A percentile compares a stretch with the other conserved stretches of the same genome.
These are phyloP conservation scores for Candida takata DNA, from an alignment of 805 yeast genomes.

Conservation along the genomic window DNA sequence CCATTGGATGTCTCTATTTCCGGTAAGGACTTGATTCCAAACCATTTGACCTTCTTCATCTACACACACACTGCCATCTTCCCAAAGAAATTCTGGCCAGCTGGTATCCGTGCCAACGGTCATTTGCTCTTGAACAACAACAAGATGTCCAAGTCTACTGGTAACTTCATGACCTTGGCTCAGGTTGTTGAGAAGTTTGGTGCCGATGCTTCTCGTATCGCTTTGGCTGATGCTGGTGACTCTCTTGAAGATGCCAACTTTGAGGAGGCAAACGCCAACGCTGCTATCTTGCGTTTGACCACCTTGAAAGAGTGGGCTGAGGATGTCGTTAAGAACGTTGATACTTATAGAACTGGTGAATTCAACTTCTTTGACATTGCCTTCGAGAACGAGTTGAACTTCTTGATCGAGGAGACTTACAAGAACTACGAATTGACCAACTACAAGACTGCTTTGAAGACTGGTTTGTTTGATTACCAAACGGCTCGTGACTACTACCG, in stretches of 20 bases:
- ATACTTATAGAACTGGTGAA: conserved; percentile 47
- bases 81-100: conserved; percentile 89
- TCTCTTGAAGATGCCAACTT: conserved; percentile 94
- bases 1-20: conserved; percentile 89
- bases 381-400: conserved; percentile 90
- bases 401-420: conserved; percentile 65
- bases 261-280: conserved; percentile 93
- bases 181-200: conserved; percentile 85
- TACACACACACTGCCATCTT: conserved; percentile 88
- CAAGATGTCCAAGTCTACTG: conserved; percentile 96
- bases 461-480: conserved; percentile 90
- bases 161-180: conserved; percentile 87
- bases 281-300: conserved; percentile 88
- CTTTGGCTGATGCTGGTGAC: conserved; percentile 97
- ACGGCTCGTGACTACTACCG: conserved; percentile 94
- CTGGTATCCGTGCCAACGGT: conserved; percentile 89
- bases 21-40: conserved; percentile 95
- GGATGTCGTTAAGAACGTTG: conserved; percentile 49
- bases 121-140: conserved; percentile 92
- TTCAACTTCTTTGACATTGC: conserved; percentile 73
- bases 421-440: conserved; percentile 64
- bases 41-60: conserved; percentile 91
- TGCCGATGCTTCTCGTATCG: conserved; percentile 95
- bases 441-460: conserved; percentile 84
- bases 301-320: conserved; percentile 95